Base-by-base conservation (phyloP, 208 protist genomes). In the Novymonas esmeraldas region DNA sequence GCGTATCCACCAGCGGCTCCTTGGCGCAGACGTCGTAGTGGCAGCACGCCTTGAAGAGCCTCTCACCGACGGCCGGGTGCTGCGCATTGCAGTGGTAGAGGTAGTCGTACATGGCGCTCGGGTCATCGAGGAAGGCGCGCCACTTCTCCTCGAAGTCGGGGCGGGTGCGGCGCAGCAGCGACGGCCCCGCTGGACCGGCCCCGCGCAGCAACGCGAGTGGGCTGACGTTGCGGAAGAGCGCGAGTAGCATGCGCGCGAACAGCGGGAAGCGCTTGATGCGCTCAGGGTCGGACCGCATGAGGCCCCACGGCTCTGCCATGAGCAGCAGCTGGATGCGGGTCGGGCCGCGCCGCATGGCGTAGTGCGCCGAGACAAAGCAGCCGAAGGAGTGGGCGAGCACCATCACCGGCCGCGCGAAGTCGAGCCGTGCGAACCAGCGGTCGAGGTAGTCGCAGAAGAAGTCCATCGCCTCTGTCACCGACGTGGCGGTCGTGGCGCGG, bases 1-100 rank as follows among this genome's bases (percentile, higher is more conserved):
- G 59, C 44, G 71, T 55, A 11, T 81, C 70, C 6, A 44, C 24
- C 22, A 92, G 70, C 24, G 86, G 76, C 38, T 64, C 61, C 57
- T 87, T 89, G 0, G 86, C 86, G 10, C 65, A 73, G 2, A 81
- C 74, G 39, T 85, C 76, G 44, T 64, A 56, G 54, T 87, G 78
- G 63, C 78, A 87, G 62, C 86, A 89, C 7, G 67, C 74, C 39
- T 77, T 76, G 64, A 89, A 90, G 28, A 87, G 59, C 38, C 20
- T 62, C 69, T 89, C 82, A 5, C 87, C 84, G 20, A 81, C 63
- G 6, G 76, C 73, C 13, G 73, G 68, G 3, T 64, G 26, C 49
- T 81, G 84, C 48, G 78, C 84, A 50, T 90, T 93, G 76, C 79
- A 87, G 73, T 93, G 82, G 54, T 89, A 93, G 31, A 84, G 72